These are phyloP conservation scores for Aspergillus saccharolyticus DNA, from an alignment of 495 filamentous ascomycete genomes.

Conservation along the genomic window DNA sequence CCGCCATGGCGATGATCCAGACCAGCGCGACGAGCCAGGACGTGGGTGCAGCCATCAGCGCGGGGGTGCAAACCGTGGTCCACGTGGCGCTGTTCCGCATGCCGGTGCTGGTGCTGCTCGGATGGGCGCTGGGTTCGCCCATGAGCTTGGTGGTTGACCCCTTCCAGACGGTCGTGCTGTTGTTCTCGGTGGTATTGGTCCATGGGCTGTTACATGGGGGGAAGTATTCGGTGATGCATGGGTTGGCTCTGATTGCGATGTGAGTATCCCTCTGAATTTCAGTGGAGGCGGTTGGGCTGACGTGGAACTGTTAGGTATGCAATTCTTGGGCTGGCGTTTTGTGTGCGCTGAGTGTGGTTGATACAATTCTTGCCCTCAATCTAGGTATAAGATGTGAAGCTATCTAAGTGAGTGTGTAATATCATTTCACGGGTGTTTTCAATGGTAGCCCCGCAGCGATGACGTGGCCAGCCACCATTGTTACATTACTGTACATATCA, in stretches of 20 bases:
- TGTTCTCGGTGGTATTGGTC: constrained; percentile 25
- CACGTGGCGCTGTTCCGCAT: constrained; percentile 37
- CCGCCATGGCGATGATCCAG: constrained; percentile 19
- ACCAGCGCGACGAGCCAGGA: constrained; percentile 20
- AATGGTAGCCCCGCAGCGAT: too few relatives aligned
- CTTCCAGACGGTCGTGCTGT: constrained; percentile 34
- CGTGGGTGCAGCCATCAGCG: constrained; percentile 25
- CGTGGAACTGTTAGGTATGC: constrained; percentile 45
- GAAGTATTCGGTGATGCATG: constrained; percentile 54
- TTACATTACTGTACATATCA: too few relatives aligned
- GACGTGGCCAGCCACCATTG: too few relatives aligned
- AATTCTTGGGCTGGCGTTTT: constrained; percentile 77
- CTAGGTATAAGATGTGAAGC: too few relatives aligned
- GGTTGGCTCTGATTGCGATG: constrained; percentile 20
- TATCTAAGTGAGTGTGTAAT: too few relatives aligned
- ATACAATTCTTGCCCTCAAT: too few relatives aligned
- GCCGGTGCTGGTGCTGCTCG: constrained; percentile 38
- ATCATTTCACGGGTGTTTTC: too few relatives aligned
- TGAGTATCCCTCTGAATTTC: constrained; percentile 7
- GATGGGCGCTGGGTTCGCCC: constrained; percentile 32
- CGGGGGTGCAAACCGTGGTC: constrained; percentile 23
- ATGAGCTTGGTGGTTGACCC: constrained; percentile 35
- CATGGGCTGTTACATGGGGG: constrained; percentile 53
- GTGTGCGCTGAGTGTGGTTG: constrained; percentile 60
- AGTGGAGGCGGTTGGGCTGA: not conserved